Base-by-base conservation (phyloP, 805 yeast species). In the Wickerhamiella kazuoi region DNA sequence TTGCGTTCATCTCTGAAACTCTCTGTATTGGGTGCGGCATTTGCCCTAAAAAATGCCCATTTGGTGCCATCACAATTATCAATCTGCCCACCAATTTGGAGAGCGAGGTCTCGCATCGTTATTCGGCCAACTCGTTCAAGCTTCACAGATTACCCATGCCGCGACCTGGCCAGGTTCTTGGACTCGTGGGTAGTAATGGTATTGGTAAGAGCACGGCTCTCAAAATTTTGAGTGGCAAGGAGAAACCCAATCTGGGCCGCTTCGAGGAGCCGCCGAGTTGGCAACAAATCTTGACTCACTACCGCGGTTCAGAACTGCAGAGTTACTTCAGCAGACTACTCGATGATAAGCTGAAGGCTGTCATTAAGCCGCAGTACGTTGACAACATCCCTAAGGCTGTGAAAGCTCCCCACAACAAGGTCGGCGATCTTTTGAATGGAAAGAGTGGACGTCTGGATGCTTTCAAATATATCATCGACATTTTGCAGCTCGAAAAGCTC, bases 21-120 rank as follows among this genome's bases (percentile, higher is more conserved):
- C 67, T 90, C 56, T 90, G 98, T 49, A 87, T 90, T 52, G 98
- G 98, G 59, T 90, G 98, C 70, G 98, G 98, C 84, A 90, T 90
- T 52, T 90, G 98, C 72, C 94, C 86, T 39, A 90, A 90, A 63
- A 90, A 84, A 60, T 90, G 98, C 64, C 98, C 98, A 23, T 90
- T 90, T 56, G 94, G 87, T 54, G 98, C 98, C 46, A 86, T 90
- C 54, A 79, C 73, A 55, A 90, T 90, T 57, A 90, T 90, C 67
- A 90, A 90, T 57, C 69, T 90, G 59, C 98, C 98, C 47, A 87
- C 97, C 15, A 86, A 90, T 60, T 70, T 90, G 57, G 97, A 87
- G 40, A 65, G 68, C 36, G 87, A 90, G 60, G 93, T 86, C 41
- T 84, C 97, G 30, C 97, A 90, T 62, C 76, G 98, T 68, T 90